These are phyloP conservation scores for Hyphopichia fennica DNA, from an alignment of 1,139 yeast species.

Conservation along the genomic window DNA sequence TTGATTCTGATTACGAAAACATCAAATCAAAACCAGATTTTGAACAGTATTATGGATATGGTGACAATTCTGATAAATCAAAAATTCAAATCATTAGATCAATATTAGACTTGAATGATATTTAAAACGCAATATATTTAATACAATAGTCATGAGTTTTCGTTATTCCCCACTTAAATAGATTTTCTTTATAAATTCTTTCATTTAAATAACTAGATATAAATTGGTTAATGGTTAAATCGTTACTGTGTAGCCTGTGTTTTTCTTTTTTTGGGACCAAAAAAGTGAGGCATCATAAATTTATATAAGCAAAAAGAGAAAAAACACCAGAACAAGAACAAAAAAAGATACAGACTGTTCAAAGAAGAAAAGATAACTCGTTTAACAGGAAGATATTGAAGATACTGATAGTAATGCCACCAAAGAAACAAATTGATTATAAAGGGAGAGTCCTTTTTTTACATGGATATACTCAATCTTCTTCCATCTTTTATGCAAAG, in stretches of 20 bases:
- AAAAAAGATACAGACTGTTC: no score
- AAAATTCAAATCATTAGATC: constrained; percentile 34
- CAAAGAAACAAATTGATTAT: constrained; percentile 7
- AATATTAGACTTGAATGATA: constrained; percentile 27
- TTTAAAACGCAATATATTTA: constrained; percentile 4
- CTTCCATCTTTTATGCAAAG: constrained; percentile 47
- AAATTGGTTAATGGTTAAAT: no score
- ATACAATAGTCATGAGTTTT: background rate
- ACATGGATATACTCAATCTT: constrained; percentile 47
- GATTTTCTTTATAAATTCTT: background rate
- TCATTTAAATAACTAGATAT: no score
- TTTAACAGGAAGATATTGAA: no score
- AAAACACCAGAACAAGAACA: no score
- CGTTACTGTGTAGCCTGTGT: no score
- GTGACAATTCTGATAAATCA: constrained; percentile 21
- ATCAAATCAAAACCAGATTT: constrained; percentile 31
- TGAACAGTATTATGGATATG: constrained; percentile 34
- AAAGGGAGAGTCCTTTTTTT: constrained; percentile 38
- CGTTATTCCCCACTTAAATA: background rate
- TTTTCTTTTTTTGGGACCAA: no score
- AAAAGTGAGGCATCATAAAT: no score
- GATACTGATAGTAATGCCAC: constrained; percentile 6
- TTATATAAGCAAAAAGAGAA: no score
- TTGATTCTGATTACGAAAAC: constrained; percentile 39
- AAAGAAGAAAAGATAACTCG: no score